These are phyloP conservation scores for Lachnellula hyalina DNA, from an alignment of 2,329 filamentous ascomycete genomes.

Conservation along the genomic window DNA sequence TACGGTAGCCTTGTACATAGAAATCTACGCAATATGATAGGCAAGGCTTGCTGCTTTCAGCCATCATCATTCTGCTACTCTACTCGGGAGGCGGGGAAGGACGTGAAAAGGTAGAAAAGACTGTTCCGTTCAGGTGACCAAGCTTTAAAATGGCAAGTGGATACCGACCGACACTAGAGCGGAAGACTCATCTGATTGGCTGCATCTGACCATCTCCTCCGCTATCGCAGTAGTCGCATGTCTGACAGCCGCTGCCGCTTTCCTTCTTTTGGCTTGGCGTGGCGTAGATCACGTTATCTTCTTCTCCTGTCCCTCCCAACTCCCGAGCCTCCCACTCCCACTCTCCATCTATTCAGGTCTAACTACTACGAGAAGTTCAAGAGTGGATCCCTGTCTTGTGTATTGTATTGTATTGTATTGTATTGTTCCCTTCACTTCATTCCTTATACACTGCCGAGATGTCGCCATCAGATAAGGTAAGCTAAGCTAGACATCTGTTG, in stretches of 20 bases:
- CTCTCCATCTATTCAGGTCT: neutral
- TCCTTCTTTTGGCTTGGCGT: neutral
- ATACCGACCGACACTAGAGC: no score
- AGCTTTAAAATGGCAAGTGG: no score
- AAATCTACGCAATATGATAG: no score
- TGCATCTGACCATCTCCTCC: neutral
- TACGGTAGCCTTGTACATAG: neutral
- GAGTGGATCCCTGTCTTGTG: neutral
- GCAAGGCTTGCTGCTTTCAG: no score
- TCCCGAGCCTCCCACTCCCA: neutral
- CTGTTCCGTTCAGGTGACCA: no score
- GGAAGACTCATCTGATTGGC: neutral
- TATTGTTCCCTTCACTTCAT: no score
- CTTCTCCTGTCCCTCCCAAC: no score
- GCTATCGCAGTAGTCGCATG: slow-evolving; percentile 10
- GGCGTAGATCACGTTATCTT: no score
- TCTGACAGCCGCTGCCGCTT: neutral
- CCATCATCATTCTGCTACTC: no score
- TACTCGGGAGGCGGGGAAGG: no score
- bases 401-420: no score
- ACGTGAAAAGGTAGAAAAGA: no score
- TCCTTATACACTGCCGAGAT: neutral
- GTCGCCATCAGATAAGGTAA: neutral
- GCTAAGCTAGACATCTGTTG: neutral
- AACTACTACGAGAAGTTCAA: neutral